Conservation (phyloP, 352 stramenopile species). For the Phytophthora fragariae region DNA sequence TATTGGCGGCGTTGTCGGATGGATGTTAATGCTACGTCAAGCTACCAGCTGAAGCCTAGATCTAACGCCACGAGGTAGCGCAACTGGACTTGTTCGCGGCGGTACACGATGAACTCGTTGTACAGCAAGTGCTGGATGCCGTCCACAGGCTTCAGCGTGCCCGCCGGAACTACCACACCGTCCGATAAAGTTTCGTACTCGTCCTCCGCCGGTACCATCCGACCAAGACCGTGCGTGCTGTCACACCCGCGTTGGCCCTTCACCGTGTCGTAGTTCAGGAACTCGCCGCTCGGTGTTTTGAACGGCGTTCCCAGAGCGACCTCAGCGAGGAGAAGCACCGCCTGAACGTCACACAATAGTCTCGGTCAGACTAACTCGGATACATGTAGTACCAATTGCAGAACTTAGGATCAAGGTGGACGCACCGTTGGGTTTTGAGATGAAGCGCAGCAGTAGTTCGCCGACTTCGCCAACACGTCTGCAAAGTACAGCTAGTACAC, state of each 20-base stretch:
- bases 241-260: conserved; percentile 35
- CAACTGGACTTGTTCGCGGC: conserved; percentile 52
- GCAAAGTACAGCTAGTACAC: conserved; percentile 71
- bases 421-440: conserved; percentile 35
- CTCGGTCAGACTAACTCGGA: not conserved
- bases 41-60: conserved; percentile 29
- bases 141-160: conserved; percentile 26
- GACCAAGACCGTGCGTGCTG: conserved; percentile 42
- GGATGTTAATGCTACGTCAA: not conserved
- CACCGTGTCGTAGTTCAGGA: conserved; percentile 38
- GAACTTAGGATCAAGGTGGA: not conserved
- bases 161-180: conserved; percentile 48
- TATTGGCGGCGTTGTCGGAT: no score
- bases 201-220: conserved; percentile 38
- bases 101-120: conserved; percentile 62
- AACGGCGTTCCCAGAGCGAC: conserved; percentile 46
- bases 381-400: no score
- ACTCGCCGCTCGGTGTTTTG: conserved; percentile 21
- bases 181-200: conserved; percentile 37
- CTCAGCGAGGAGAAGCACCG: conserved; percentile 48
- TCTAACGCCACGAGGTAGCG: conserved; percentile 44
- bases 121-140: conserved; percentile 42
- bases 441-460: conserved; percentile 60
- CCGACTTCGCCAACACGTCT: conserved; percentile 61
- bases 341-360: conserved; percentile 13